These are phyloP conservation scores for Pneumocystis canis DNA, from an alignment of 1,139 yeast species.

Conservation along the genomic window DNA sequence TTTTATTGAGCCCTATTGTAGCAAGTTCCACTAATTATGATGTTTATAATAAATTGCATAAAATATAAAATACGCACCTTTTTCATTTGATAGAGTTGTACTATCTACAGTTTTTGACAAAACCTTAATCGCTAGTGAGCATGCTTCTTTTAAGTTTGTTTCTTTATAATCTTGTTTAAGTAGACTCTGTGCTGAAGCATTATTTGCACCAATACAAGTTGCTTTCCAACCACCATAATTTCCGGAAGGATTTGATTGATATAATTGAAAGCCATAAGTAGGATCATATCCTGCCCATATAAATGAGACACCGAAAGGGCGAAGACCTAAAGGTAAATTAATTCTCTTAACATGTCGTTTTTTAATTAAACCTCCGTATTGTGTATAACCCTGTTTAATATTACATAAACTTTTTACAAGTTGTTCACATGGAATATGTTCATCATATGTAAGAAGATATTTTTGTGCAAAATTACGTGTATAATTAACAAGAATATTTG, in stretches of 20 bases:
- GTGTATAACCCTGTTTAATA: conserved; percentile 94
- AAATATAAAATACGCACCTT: conserved; percentile 21
- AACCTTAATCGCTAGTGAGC: conserved; percentile 79
- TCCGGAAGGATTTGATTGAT: conserved; percentile 93
- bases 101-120: conserved; percentile 89
- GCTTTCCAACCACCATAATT: conserved; percentile 98
- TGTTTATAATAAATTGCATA: not conserved
- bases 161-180: conserved; percentile 90
- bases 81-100: conserved; percentile 69
- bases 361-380: conserved; percentile 66
- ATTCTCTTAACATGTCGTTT: not conserved
- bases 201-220: conserved; percentile 91
- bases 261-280: conserved; percentile 76
- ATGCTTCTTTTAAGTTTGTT: conserved; percentile 59
- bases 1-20: conserved; percentile 41
- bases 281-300: conserved; percentile 94
- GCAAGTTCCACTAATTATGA: conserved; percentile 54
- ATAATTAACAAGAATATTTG: conserved; percentile 73
- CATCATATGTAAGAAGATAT: conserved; percentile 72
- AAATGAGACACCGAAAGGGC: conserved; percentile 96
- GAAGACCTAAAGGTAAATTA: conserved; percentile 27
- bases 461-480: conserved; percentile 80
- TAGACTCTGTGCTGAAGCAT: conserved; percentile 87
- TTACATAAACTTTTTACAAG: conserved; percentile 83
- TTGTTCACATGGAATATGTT: conserved; percentile 81